Evolutionary conservation across 345 rosid species (phyloP).

Genomic region (Eucalyptus caleyi): DNA sequence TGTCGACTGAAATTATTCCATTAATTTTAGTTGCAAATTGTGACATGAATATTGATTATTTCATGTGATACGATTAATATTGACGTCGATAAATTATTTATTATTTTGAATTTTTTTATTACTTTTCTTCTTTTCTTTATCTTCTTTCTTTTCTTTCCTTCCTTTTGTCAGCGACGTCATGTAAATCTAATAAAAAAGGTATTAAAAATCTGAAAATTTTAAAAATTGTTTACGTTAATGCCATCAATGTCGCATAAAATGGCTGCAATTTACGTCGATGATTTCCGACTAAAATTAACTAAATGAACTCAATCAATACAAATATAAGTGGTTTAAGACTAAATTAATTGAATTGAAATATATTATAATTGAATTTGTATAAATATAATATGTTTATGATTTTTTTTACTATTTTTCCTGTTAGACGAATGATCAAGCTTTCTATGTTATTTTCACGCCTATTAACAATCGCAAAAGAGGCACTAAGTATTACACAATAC

Average conservation of each 20-base stretch:
- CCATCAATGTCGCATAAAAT: rapidly evolving
- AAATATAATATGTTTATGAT: rapidly evolving
- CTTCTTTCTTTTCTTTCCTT: no score
- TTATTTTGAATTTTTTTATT: no score
- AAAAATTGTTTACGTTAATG: rapidly evolving
- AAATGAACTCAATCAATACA: rapidly evolving
- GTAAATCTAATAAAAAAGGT: no score
- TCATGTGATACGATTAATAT: rapidly evolving
- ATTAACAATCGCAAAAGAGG: neutral
- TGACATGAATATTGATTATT: rapidly evolving
- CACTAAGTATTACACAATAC: neutral
- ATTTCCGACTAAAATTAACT: neutral
- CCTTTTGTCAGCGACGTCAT: rapidly evolving
- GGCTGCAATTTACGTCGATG: rapidly evolving
- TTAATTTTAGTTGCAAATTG: rapidly evolving
- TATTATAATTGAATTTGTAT: no score
- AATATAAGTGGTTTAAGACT: neutral
- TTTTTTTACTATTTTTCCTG: rapidly evolving
- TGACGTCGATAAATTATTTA: rapidly evolving
- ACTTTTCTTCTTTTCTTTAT: no score
- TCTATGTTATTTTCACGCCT: neutral
- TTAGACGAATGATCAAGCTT: neutral
- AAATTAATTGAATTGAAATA: neutral
- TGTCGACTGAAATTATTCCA: rapidly evolving
- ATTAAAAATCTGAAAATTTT: no score